Conservation (phyloP, 2,329 filamentous ascomycete genomes). For the Fusarium vanettenii region DNA sequence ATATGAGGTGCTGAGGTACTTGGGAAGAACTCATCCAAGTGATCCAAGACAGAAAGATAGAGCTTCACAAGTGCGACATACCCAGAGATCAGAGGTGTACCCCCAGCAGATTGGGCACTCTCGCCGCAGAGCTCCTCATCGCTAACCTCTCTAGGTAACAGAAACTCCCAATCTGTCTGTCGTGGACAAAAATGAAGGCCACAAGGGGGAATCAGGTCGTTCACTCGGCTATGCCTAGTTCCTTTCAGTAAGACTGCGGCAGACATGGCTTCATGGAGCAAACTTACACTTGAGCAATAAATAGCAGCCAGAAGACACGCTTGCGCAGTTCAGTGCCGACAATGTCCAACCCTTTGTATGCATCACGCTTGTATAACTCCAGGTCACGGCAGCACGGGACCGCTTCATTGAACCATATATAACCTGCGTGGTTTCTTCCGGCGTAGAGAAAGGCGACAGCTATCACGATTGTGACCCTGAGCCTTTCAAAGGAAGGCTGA, state of each 20-base stretch:
- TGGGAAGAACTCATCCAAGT: background rate
- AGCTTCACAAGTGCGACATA: background rate
- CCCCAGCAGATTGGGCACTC: background rate
- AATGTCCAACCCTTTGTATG: background rate
- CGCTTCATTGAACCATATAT: background rate
- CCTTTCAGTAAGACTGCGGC: background rate
- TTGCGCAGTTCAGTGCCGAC: background rate
- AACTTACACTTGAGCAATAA: background rate
- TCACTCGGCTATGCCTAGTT: background rate
- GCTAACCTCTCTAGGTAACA: background rate
- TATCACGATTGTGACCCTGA: background rate
- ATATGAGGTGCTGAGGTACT: background rate
- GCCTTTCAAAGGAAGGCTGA: background rate
- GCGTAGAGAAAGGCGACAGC: background rate
- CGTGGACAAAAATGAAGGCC: background rate
- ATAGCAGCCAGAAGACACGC: background rate
- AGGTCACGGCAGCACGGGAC: background rate
- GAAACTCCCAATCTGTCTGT: background rate
- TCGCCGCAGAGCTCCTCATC: background rate
- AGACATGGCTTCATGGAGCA: background rate
- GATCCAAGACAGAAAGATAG: background rate
- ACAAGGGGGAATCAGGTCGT: background rate
- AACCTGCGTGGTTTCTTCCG: background rate
- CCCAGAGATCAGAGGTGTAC: background rate
- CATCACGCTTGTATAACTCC: background rate